phyloP scores from a whole-genome alignment of 2,329 filamentous ascomycete species.

The Teratosphaeria viscida region DNA sequence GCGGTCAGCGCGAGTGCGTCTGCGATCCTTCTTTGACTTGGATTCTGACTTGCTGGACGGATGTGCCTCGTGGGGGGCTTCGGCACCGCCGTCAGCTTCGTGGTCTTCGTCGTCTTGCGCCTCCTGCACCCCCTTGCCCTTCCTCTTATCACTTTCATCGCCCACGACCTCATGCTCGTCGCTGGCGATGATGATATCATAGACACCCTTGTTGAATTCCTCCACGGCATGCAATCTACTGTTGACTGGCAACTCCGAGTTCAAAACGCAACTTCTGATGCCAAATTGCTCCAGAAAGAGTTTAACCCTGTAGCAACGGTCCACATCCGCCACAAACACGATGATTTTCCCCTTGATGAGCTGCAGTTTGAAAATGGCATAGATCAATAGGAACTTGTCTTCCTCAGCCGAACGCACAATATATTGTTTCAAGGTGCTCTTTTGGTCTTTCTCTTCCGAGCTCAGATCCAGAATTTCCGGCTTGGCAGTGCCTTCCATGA shows the following conservation, averaged over 20 bases:
- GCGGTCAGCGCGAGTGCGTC: constrained; percentile 51
- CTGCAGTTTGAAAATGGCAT: constrained; percentile 91
- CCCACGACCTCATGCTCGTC: constrained; percentile 83
- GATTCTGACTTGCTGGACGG: constrained; percentile 20
- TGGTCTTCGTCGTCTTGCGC: constrained; percentile 26
- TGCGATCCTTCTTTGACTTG: constrained; percentile 50
- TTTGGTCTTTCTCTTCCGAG: constrained; percentile 50
- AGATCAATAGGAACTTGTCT: constrained; percentile 87
- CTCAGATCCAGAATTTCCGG: constrained; percentile 74
- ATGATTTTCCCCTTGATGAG: constrained; percentile 88
- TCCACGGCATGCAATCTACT: constrained; percentile 89
- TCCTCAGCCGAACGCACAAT: constrained; percentile 90
- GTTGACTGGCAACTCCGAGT: constrained; percentile 89
- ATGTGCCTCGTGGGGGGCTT: constrained; percentile 5
- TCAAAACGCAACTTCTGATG: constrained; percentile 84
- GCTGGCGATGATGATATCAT: constrained; percentile 95
- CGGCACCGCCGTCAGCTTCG: constrained; percentile 10
- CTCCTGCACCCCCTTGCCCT: constrained; percentile 16
- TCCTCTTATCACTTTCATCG: constrained; percentile 40
- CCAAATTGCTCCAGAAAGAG: constrained; percentile 95
- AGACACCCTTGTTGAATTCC: constrained; percentile 92
- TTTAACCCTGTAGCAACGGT: constrained; percentile 83
- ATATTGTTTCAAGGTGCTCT: constrained; percentile 70
- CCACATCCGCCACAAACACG: constrained; percentile 75
- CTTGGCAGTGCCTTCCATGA: constrained; percentile 43